Evolutionary conservation across 495 filamentous ascomycete species (phyloP), one percentile per base, ranked within the genome.

Genomic region (Zalerion maritima): DNA sequence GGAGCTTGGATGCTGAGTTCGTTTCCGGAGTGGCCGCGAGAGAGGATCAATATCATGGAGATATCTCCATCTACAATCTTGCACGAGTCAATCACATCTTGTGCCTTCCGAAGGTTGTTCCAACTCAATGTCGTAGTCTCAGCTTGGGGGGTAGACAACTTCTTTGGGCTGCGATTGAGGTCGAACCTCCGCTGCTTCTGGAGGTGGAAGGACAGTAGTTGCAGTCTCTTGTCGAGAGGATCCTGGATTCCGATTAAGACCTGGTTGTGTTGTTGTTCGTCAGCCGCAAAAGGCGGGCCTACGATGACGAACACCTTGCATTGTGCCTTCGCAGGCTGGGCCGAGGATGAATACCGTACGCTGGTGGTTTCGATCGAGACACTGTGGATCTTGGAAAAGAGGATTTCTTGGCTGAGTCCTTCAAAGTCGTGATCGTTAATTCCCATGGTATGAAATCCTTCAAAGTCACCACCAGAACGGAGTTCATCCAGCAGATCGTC

Each of bases 401-500:
- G 39, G 6, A 87, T 65, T 46, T 89, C 82, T 31, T 78, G 75
- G 11, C 69, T 68, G 11, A 87, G 62, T 1, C 78, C 73, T 18
- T 75, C 63, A 24, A 69, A 73, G 19, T 70, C 67, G 9, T 71
- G 67, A 49, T 80, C 78, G 26, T 78, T 73, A 14, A 80, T 56
- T 10, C 73, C 76, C 61, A 83, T 75, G 27, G 58, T 73, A 35
- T 74, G 67, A 30, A 81, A 74, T 0, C 73, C 73, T 32, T 78
- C 71, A 34, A 75, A 71, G 29, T 78, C 62, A 14, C 63, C 67
- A 14, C 60, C 61, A 17, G 57, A 52, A 16, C 58, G 54, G 13
- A 85, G 57, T 36, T 82, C 79, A 38, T 89, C 77, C 1, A 86
- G 54, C 1, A 83, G 54, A 28, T 65, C 71, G 42, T 87, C 81